Conservation (phyloP, 495 filamentous ascomycete species). For the Aspergillus steynii region DNA sequence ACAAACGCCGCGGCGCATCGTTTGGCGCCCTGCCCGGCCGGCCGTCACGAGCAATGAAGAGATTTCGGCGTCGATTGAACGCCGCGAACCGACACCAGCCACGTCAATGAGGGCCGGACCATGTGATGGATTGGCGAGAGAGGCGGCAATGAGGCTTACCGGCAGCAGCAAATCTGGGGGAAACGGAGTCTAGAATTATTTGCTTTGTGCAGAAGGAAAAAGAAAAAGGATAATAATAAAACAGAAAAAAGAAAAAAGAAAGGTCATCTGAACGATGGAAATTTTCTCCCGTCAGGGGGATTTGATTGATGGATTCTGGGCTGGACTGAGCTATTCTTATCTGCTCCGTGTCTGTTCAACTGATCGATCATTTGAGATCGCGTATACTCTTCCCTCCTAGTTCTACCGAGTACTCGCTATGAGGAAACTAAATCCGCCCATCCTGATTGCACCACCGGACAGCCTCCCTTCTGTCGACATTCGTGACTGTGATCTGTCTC, state of each 20-base stretch:
- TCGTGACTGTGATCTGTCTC: no score
- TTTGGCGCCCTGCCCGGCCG: constrained; percentile 5
- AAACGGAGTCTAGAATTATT: not conserved
- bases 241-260: not conserved
- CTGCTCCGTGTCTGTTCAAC: not conserved
- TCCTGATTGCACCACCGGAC: constrained; percentile 5
- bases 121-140: constrained; percentile 17
- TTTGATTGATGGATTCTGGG: not conserved
- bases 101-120: constrained; percentile 22
- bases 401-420: no score
- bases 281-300: not conserved
- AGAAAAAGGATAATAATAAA: constrained; percentile 1
- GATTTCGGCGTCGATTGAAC: constrained; percentile 3
- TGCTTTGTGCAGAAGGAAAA: not conserved
- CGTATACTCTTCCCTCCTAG: not conserved
- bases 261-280: constrained; percentile 11
- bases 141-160: constrained; percentile 3
- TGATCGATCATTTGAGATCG: not conserved
- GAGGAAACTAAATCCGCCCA: constrained; percentile 11
- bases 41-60: constrained; percentile 22
- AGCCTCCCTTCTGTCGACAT: not conserved
- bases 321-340: constrained; percentile 3
- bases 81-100: constrained; percentile 26
- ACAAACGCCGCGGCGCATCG: constrained; percentile 1
- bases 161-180: not conserved